phyloP scores from a whole-genome alignment of 1,284 basidiomycete species.

The Sanghuangporus sanghuang region DNA sequence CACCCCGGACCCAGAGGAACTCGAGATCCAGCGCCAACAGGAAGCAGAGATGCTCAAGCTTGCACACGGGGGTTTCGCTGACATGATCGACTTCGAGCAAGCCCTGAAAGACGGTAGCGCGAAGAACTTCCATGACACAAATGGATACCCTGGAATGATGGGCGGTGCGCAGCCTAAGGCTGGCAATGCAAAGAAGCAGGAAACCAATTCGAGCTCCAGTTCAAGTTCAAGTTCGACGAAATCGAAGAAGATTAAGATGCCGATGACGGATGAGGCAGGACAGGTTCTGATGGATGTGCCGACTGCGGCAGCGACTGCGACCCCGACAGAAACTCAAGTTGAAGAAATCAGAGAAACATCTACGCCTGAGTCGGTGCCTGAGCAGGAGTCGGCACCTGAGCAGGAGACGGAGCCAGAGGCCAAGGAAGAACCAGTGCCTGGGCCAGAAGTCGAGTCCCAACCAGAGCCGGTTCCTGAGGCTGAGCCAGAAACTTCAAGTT shows the following conservation, averaged over 20 bases:
- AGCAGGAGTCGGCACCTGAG: constrained; percentile 1
- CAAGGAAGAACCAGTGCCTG: neutral
- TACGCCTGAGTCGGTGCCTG: neutral
- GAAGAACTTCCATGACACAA: constrained; percentile 37
- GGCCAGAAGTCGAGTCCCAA: neutral
- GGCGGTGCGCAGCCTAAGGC: constrained; percentile 24
- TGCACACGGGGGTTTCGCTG: constrained; percentile 44
- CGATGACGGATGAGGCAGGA: constrained; percentile 28
- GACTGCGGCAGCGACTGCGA: constrained; percentile 18
- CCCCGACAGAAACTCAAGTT: constrained; percentile 1
- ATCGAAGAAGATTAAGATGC: constrained; percentile 26
- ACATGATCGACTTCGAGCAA: constrained; percentile 49
- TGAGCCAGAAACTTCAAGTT: neutral
- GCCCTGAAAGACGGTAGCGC: constrained; percentile 40
- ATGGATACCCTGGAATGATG: constrained; percentile 43
- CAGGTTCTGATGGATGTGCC: constrained; percentile 25
- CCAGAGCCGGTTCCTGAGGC: neutral
- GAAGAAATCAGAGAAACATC: neutral
- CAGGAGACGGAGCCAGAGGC: neutral
- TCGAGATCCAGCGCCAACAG: constrained; percentile 44
- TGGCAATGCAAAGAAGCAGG: constrained; percentile 16
- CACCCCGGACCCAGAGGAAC: constrained; percentile 36
- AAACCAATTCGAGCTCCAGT: constrained; percentile 3
- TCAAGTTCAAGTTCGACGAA: constrained; percentile 21
- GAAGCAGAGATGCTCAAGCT: constrained; percentile 48